Base-by-base conservation (phyloP, 352 stramenopile genomes). In the Elongisporangium undulatum region DNA sequence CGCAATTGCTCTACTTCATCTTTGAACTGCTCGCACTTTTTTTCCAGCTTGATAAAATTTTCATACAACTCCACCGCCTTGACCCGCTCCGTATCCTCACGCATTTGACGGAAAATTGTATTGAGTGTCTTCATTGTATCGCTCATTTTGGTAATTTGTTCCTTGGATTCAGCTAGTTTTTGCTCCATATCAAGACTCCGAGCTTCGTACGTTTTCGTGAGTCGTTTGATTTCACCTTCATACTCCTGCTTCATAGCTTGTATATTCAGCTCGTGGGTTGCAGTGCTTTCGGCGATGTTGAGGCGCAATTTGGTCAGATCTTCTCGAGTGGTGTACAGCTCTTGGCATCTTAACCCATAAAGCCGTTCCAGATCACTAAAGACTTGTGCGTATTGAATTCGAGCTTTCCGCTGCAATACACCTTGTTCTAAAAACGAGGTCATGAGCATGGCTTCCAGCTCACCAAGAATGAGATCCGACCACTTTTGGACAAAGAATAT, bases 51-150 rank as follows among this genome's bases (percentile, higher is more conserved):
- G 24, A 59, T 55, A 61, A 81, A 92, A 54, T 79, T 87, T 49
- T 97, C 87, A 12, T 82, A 79, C 9, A 97, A 71, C 49, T 98
- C 92, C 2, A 94, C 72, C 2, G 88, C 90, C 23, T 93, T 94
- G 21, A 96, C 77, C 23, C 92, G 92, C 38, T 97, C 88, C 0
- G 77, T 93, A 53, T 98, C 89, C 49, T 92, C 77, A 13, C 96
- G 92, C 89, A 98, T 98, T 41, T 97, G 90, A 2, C 85, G 71
- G 56, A 98, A 98, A 24, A 98, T 95, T 2, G 82, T 94, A 66
- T 97, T 97, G 0, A 98, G 74, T 16, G 90, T 94, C 54, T 93
- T 94, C 70, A 98, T 92, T 2, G 90, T 97, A 54, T 98, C 91
- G 8, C 79, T 76, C 89, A 98, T 97, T 53, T 95, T 94, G 21